Evolutionary conservation across 768 basidiomycete genomes (phyloP), one percentile per base, ranked within the genome.

Genomic region (Trametopsis cervina): DNA sequence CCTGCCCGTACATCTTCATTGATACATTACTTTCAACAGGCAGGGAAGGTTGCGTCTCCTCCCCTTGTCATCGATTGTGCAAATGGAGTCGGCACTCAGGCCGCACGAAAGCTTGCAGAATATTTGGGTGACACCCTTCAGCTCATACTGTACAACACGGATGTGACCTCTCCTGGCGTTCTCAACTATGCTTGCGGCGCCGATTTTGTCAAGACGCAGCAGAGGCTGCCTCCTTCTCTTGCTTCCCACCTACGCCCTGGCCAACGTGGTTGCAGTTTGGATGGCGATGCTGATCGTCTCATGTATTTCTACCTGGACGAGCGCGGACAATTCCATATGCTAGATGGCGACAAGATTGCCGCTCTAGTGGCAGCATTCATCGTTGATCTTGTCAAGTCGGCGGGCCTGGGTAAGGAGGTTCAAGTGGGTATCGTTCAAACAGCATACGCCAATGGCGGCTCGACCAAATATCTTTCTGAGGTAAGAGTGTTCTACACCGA

Each of bases 311-410:
- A 96, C 64, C 67, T 90, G 50, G 89, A 92, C 62, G 80, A 84
- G 50, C 71, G 75, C 24, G 74, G 78, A 26, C 71, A 76, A 44
- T 99, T 98, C 72, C 85, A 81, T 58, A 81, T 99, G 78, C 77
- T 99, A 36, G 96, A 99, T 56, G 96, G 96, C 10, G 96, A 99
- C 70, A 99, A 98, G 76, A 98, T 98, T 49, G 89, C 96, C 3
- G 83, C 87, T 0, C 75, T 99, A 27, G 91, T 91, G 20, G 91
- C 96, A 9, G 83, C 89, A 22, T 97, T 92, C 70, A 84, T 99
- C 53, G 83, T 89, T 27, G 91, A 92, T 49, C 77, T 95, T 12
- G 87, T 95, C 56, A 88, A 83, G 63, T 76, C 80, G 27, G 82
- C 94, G 15, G 91, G 90, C 17, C 70, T 98, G 36, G 86, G 89